These are phyloP conservation scores for Ephemerocybe angulata DNA, from an alignment of 768 basidiomycete species.

Conservation along the genomic window DNA sequence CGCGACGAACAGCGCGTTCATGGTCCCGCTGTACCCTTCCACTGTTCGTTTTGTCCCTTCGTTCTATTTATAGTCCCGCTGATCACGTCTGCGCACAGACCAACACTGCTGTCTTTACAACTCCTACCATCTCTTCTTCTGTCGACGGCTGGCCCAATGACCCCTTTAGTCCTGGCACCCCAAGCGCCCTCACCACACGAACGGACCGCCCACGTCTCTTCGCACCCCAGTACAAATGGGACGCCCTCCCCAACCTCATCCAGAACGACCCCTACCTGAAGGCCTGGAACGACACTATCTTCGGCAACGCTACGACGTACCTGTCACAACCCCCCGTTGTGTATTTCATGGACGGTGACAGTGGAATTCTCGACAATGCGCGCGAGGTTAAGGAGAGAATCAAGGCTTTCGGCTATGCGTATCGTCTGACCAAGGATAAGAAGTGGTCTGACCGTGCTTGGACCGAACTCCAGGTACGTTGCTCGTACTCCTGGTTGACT, in stretches of 20 bases:
- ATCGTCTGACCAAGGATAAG: constrained; percentile 86
- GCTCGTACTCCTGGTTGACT: neutral
- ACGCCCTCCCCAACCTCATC: constrained; percentile 72
- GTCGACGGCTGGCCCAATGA: constrained; percentile 76
- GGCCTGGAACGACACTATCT: constrained; percentile 87
- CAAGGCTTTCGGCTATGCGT: constrained; percentile 90
- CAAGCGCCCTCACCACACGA: constrained; percentile 55
- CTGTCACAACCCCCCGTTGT: constrained; percentile 53
- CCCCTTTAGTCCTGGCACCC: constrained; percentile 62
- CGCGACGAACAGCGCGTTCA: constrained; percentile 73
- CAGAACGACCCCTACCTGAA: constrained; percentile 77
- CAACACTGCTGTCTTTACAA: constrained; percentile 63
- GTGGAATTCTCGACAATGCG: constrained; percentile 87
- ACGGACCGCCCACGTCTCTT: constrained; percentile 84
- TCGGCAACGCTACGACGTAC: constrained; percentile 77
- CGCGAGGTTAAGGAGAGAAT: constrained; percentile 85
- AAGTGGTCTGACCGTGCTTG: constrained; percentile 85
- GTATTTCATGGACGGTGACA: constrained; percentile 75
- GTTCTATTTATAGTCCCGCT: neutral
- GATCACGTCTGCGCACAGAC: constrained; percentile 45
- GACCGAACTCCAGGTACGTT: constrained; percentile 72
- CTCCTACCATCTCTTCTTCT: constrained; percentile 63
- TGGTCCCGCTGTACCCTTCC: constrained; percentile 82
- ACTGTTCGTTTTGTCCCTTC: constrained; percentile 54
- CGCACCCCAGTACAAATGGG: constrained; percentile 90